Percentiles rank a stretch among this genome's conserved stretches.
Conservation (phyloP, 495 filamentous ascomycete genomes). For the Penicillium angulare region DNA sequence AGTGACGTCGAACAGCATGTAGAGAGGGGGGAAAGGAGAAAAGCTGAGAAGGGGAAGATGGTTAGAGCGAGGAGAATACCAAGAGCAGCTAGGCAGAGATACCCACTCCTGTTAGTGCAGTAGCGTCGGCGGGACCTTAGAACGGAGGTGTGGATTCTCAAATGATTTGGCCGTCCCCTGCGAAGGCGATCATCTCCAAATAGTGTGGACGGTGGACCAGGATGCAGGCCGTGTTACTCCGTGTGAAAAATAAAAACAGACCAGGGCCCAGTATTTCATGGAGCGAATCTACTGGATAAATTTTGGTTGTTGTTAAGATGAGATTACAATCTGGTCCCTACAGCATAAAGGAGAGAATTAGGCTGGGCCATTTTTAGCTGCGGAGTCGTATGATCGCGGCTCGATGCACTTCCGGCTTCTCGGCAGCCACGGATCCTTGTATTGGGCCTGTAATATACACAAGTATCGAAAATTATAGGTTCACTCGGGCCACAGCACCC, state of each 20-base stretch:
- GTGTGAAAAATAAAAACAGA: no score
- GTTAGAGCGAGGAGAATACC: conserved; percentile 12
- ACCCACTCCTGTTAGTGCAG: conserved; percentile 19
- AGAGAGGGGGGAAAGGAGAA: conserved; percentile 6
- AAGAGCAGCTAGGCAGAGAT: conserved; percentile 14
- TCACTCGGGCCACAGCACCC: no score
- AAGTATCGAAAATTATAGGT: no score
- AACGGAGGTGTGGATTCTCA: conserved; percentile 17
- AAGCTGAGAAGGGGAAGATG: conserved; percentile 13
- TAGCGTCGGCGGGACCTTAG: conserved; percentile 17
- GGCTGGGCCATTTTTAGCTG: conserved; percentile 11
- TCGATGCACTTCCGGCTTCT: conserved; percentile 32
- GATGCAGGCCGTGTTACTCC: conserved; percentile 4
- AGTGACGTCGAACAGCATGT: not conserved
- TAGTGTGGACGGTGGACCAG: conserved; percentile 18
- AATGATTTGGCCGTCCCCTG: conserved; percentile 18
- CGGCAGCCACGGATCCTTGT: not conserved
- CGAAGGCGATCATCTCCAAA: conserved; percentile 16
- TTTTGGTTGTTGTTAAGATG: not conserved
- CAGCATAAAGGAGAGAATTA: not conserved
- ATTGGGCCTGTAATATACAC: not conserved
- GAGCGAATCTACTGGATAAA: no score
- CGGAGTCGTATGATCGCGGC: conserved; percentile 46
- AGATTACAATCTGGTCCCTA: not conserved
- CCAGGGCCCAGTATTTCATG: no score